Evolutionary conservation across 805 yeast genomes (phyloP).

Genomic region (Yarrowia porcina): DNA sequence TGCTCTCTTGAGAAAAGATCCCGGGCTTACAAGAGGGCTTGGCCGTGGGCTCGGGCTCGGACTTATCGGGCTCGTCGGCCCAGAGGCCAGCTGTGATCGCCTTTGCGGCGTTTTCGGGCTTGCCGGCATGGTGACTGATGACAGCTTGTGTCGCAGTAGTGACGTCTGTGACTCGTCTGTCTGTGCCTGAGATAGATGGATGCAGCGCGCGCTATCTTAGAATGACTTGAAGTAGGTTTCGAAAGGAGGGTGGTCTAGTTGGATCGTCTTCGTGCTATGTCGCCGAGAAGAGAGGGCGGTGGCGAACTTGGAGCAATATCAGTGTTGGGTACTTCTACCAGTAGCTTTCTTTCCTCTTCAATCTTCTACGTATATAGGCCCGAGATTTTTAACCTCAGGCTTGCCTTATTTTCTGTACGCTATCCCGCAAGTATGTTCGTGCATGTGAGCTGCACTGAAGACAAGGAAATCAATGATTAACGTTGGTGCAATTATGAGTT

Average conservation of each 20-base stretch:
- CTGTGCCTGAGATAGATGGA: slow-evolving; percentile 1
- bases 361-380: neutral
- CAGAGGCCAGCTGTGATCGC: neutral
- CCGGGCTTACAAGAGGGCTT: slow-evolving; percentile 12
- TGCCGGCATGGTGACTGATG: slow-evolving; percentile 4
- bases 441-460: neutral
- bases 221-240: no score
- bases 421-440: slow-evolving; percentile 5
- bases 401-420: neutral
- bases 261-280: neutral
- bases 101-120: slow-evolving; percentile 4
- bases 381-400: slow-evolving; percentile 8
- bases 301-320: neutral
- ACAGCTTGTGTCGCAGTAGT: neutral
- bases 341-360: neutral
- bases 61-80: slow-evolving; percentile 9
- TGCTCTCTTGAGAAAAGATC: slow-evolving; percentile 11
- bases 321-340: no score
- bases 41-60: slow-evolving; percentile 9
- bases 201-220: no score
- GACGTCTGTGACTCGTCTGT: neutral
- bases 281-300: neutral
- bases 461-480: neutral
- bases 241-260: neutral
- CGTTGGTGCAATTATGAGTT: neutral